Conservation (phyloP, 1,284 basidiomycete genomes). For the Moniliophthora roreri region DNA sequence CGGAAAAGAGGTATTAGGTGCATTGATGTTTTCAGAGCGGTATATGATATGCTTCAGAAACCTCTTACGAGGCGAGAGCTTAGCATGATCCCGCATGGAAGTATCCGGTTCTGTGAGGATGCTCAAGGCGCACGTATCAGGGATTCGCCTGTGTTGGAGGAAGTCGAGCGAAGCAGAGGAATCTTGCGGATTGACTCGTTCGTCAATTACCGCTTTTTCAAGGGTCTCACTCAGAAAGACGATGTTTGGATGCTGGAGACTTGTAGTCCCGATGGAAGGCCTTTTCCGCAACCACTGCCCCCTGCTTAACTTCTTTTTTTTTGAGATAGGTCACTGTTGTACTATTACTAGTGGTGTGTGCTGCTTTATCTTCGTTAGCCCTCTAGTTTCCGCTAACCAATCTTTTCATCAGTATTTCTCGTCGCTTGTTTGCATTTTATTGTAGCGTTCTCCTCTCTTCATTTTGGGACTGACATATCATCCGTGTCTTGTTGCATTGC, state of each 20-base stretch:
- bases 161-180: background rate
- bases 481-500: too few species aligned
- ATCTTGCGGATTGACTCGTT: background rate
- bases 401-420: too few species aligned
- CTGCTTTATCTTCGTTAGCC: too few species aligned
- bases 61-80: background rate
- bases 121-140: background rate
- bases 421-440: too few species aligned
- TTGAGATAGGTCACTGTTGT: too few species aligned
- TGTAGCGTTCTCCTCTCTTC: too few species aligned
- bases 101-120: background rate
- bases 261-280: background rate
- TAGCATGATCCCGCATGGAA: background rate
- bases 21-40: constrained; percentile 1
- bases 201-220: background rate
- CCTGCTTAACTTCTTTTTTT: too few species aligned
- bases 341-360: too few species aligned
- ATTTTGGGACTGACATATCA: too few species aligned
- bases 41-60: constrained; percentile 1
- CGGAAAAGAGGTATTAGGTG: background rate
- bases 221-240: background rate
- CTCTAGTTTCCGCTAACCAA: too few species aligned
- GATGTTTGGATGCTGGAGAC: background rate
- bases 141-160: background rate
- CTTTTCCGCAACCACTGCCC: background rate